A percentile compares a stretch with the other conserved stretches of the same genome.
Evolutionary conservation across 176 grass and related monocot genomes (phyloP).

Genomic region (Leersia perrieri): DNA sequence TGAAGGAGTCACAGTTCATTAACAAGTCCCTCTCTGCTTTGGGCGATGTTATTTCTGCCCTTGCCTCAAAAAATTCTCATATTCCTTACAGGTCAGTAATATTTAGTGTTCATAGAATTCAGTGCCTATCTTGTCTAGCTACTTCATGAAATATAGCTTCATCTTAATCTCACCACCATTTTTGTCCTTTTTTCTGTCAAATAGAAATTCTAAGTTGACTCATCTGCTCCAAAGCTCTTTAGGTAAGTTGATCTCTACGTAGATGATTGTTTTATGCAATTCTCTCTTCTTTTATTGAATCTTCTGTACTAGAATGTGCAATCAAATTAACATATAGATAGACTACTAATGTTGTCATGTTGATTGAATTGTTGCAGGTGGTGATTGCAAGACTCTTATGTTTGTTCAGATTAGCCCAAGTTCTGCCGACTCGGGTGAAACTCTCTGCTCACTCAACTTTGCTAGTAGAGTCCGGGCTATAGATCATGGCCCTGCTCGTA

Average conservation of each 20-base stretch:
- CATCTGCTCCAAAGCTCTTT: conserved; percentile 94
- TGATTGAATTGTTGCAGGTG: conserved; percentile 53
- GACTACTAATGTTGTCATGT: not conserved
- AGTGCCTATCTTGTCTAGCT: not conserved
- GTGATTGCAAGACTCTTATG: conserved; percentile 99
- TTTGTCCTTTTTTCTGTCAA: conserved; percentile 30
- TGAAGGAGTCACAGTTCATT: conserved; percentile 88
- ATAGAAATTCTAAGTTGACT: conserved; percentile 95
- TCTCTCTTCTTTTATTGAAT: not conserved
- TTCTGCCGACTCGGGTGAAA: conserved; percentile 83
- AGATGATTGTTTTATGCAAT: conserved; percentile 1
- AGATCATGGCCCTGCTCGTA: conserved; percentile 83
- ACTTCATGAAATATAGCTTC: conserved; percentile 16
- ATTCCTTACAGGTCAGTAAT: conserved; percentile 78
- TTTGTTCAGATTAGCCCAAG: conserved; percentile 95
- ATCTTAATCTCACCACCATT: not conserved
- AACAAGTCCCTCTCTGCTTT: conserved; percentile 90
- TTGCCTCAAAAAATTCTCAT: conserved; percentile 82
- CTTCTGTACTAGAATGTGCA: conserved; percentile 1
- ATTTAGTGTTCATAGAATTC: conserved; percentile 22
- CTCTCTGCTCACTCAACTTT: conserved; percentile 83
- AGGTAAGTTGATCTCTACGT: conserved; percentile 43
- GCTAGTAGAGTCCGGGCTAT: conserved; percentile 84
- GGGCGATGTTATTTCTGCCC: conserved; percentile 90
- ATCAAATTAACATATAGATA: not conserved